Percentiles rank a stretch among this genome's conserved stretches.
These are phyloP conservation scores for Backusella australiensis DNA, from an alignment of 192 early-diverging fungal genomes.

Conservation along the genomic window DNA sequence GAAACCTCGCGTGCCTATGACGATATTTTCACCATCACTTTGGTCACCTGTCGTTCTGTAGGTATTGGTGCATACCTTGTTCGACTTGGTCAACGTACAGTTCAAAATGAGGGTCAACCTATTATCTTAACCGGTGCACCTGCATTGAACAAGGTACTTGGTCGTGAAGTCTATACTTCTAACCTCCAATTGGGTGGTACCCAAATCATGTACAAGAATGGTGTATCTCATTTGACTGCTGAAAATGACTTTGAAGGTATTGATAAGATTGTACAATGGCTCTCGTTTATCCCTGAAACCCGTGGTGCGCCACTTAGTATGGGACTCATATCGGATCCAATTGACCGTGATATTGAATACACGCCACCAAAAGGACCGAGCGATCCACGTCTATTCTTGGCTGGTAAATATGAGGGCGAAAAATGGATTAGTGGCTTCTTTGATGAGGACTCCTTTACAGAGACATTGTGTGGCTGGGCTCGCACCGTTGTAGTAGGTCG, in stretches of 20 bases:
- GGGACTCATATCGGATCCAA: slow-evolving; percentile 60
- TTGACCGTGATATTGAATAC: slow-evolving; percentile 82
- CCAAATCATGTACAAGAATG: slow-evolving; percentile 99
- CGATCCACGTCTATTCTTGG: slow-evolving; percentile 90
- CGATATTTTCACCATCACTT: slow-evolving; percentile 94
- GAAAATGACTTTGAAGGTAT: slow-evolving; percentile 94
- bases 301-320: slow-evolving; percentile 68
- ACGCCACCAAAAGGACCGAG: slow-evolving; percentile 78
- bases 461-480: slow-evolving; percentile 95
- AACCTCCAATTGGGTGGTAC: slow-evolving; percentile 98
- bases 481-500: slow-evolving; percentile 92
- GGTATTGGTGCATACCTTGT: slow-evolving; percentile 99
- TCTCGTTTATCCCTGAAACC: slow-evolving; percentile 82
- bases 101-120: slow-evolving; percentile 97
- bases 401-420: slow-evolving; percentile 65
- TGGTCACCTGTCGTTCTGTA: slow-evolving; percentile 96
- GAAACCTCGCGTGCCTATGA: slow-evolving; percentile 93
- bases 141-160: slow-evolving; percentile 96
- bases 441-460: slow-evolving; percentile 91
- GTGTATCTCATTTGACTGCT: slow-evolving; percentile 94
- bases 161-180: slow-evolving; percentile 95
- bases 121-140: slow-evolving; percentile 97
- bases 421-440: slow-evolving; percentile 92
- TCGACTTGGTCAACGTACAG: slow-evolving; percentile 94
- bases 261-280: slow-evolving; percentile 89